Percentiles rank a stretch among this genome's conserved stretches.
phyloP scores from a whole-genome alignment of 306 rosid genomes.

The Glycine tomentella region DNA sequence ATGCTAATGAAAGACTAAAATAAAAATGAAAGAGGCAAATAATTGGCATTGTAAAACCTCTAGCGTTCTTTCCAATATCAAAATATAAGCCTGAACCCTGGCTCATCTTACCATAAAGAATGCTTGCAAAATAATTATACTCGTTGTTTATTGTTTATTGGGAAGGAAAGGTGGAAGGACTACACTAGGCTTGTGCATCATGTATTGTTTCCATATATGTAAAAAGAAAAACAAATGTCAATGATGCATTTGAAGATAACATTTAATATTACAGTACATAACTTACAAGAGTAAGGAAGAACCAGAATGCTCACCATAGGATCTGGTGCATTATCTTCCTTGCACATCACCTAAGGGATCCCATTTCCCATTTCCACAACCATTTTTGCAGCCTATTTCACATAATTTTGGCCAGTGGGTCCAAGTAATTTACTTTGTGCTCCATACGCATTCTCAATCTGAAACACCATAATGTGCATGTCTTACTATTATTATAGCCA shows the following conservation, averaged over 20 bases:
- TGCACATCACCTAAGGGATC: conserved; percentile 99
- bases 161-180: no score
- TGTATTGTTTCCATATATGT: no score
- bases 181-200: no score
- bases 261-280: conserved; percentile 29
- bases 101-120: no score
- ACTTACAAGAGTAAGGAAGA: conserved; percentile 34
- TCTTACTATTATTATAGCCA: conserved; percentile 29
- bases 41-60: no score
- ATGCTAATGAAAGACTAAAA: no score
- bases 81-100: no score
- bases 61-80: no score
- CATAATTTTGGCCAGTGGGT: conserved; percentile 77
- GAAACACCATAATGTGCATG: conserved; percentile 38
- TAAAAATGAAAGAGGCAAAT: no score
- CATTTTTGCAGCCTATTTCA: conserved; percentile 98
- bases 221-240: no score
- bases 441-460: conserved; percentile 99
- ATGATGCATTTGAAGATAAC: conserved; percentile 2
- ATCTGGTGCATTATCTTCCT: conserved; percentile 99
- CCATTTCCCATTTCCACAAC: conserved; percentile 67
- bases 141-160: no score
- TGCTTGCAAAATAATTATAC: no score
- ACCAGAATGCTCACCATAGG: conserved; percentile 77
- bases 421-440: conserved; percentile 84